Evolutionary conservation across 1,284 basidiomycete species (phyloP), one percentile per base, ranked within the genome.

Genomic region (Heterobasidion parviporum): DNA sequence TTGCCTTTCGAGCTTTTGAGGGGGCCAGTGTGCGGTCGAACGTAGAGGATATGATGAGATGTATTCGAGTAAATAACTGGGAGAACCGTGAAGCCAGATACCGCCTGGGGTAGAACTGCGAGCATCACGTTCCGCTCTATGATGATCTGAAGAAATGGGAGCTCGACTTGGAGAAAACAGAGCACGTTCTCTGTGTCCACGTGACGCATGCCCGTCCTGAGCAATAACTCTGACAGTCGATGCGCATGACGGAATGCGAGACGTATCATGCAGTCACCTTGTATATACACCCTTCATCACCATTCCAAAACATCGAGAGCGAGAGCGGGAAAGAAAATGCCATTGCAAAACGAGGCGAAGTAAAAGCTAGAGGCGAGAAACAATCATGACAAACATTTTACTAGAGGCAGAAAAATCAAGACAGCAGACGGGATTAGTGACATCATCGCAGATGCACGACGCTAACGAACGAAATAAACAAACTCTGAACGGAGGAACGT

Each of bases 1-100:
- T 67, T 64, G 10, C 62, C 60, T 45, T 68, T 66, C 16, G 50
- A 50, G 43, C 59, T 54, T 46, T 59, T 65, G 16, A 54, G 34
- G 1, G 57, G 15, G 32, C 57, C 54, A 15, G 49, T 50, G 46
- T 62, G 61, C 8, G 55, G 35, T 16, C 61, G 54, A 48, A 62
- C 50, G 47, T 62, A 62, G 10, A 62, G 48, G 10, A 58, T 55
- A 46, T 62, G 61, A 8, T 41, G 35, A 2, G 56, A 53, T 46
- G 45, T 35, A 12, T 43, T 38, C 3, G 57, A 53, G 45, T 62
- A 62, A 9, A 55, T 41, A 26, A 62, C 54, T 10, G 45, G 56
- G 8, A 62, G 46, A 26, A 54, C 43, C 14, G 54, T 47, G 44
- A 62, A 68, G 12, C 50, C 74, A 14, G 59, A 52, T 14, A 61